Conservation (phyloP, 1,139 yeast species). For the Tardiomyces depauwii region DNA sequence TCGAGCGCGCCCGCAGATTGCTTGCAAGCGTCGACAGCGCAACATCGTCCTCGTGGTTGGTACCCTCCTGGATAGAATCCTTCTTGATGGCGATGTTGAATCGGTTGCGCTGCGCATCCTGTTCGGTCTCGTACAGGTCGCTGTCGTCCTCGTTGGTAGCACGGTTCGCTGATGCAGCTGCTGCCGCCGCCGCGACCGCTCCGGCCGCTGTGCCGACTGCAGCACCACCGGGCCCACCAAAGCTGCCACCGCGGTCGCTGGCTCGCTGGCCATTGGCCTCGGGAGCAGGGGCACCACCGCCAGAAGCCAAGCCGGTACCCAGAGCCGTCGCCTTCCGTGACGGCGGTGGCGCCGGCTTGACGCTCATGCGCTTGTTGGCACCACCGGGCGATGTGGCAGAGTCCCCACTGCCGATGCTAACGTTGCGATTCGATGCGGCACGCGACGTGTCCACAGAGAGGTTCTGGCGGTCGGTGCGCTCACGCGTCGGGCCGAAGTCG, state of each 20-base stretch:
- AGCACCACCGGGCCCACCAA: not conserved
- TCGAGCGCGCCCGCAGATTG: slow-evolving; percentile 20
- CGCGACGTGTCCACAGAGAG: not conserved
- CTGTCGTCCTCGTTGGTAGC: slow-evolving; percentile 8
- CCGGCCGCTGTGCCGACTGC: not conserved
- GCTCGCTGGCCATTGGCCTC: not conserved
- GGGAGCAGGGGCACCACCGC: not conserved
- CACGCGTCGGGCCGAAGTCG: not conserved
- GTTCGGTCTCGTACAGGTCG: slow-evolving; percentile 5
- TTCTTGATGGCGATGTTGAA: slow-evolving; percentile 20
- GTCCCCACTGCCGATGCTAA: not conserved
- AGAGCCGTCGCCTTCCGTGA: not conserved
- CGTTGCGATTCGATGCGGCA: not conserved
- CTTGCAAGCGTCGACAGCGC: slow-evolving; percentile 22
- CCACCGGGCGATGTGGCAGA: not conserved
- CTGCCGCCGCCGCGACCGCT: not conserved
- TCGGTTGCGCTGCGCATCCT: slow-evolving; percentile 8
- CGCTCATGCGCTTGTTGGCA: not conserved
- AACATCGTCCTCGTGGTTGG: slow-evolving; percentile 14
- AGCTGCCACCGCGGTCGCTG: not conserved
- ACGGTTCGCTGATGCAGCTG: not conserved
- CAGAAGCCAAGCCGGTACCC: not conserved
- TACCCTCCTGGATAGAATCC: slow-evolving; percentile 25
- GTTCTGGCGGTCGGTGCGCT: not conserved
- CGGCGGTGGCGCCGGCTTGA: slow-evolving; percentile 1